phyloP scores from a whole-genome alignment of 306 rosid species.

The Prunus armeniaca region DNA sequence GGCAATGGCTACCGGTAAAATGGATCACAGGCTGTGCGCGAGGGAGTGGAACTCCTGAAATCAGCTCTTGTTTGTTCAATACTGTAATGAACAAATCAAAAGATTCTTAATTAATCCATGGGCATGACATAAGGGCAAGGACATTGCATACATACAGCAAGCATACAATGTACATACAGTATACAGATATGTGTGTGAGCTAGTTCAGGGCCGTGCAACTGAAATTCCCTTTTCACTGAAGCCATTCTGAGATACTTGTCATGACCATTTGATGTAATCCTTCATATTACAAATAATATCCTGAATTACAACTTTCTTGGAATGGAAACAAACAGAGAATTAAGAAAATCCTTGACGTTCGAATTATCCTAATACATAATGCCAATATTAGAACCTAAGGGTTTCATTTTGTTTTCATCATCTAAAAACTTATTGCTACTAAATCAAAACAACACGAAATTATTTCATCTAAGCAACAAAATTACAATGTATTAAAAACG shows the following conservation, averaged over 20 bases:
- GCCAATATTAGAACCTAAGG: neutral
- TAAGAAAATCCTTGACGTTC: neutral
- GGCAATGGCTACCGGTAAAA: constrained; percentile 28
- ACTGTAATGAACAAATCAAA: constrained; percentile 35
- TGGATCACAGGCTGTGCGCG: constrained; percentile 33
- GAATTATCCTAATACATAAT: neutral
- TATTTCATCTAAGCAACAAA: neutral
- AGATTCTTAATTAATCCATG: neutral
- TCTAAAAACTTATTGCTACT: neutral
- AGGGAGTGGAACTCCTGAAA: constrained; percentile 44
- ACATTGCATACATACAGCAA: neutral
- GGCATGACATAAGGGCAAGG: neutral
- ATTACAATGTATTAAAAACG: neutral
- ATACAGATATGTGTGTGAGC: neutral
- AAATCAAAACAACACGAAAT: neutral
- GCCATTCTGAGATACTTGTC: no score
- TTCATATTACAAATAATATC: neutral
- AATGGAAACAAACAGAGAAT: neutral
- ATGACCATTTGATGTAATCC: no score
- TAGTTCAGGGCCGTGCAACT: no score
- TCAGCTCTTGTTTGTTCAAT: constrained; percentile 38
- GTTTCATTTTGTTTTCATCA: neutral
- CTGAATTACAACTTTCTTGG: no score
- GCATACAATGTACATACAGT: neutral
- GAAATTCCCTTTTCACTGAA: no score